Base-by-base conservation (phyloP, 352 stramenopile genomes). In the Globisporangium cederbergense region DNA sequence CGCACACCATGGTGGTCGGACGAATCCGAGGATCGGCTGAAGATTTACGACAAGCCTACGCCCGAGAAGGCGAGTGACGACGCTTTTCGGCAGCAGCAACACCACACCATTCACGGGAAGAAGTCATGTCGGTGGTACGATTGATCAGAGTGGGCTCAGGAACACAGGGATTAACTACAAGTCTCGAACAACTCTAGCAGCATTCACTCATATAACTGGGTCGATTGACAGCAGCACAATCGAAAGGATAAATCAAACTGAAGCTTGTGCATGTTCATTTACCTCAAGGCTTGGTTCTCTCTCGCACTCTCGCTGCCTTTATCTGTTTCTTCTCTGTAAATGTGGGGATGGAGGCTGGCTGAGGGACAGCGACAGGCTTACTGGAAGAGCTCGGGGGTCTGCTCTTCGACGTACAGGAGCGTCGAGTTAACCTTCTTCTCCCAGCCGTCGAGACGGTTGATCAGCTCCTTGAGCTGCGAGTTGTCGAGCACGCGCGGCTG, bases 371-470 rank as follows among this genome's bases (percentile, higher is more conserved):
- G 47, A 47, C 11, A 18, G 42, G 30, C 47, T 66, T 88, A 95
- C 76, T 95, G 84, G 67, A 95, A 95, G 20, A 95, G 71, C 64
- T 95, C 86, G 16, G 84, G 86, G 16, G 86, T 95, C 67, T 95
- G 86, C 55, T 95, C 86, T 64, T 95, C 86, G 43, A 95, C 83
- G 62, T 88, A 95, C 66, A 91, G 61, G 70, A 93, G 71, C 60
- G 86, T 93, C 60, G 81, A 88, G 65, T 86, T 86, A 55, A 95
- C 86, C 75, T 95, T 93, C 67, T 87, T 88, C 65, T 86, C 79
- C 86, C 86, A 95, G 22, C 62, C 73, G 52, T 81, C 75, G n/a
- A 95, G 67, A 55, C 83, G 84, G 64, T 59, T 73, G 32, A 89
- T 79, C 38, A 95, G 76, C 76, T 92, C 84, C 60, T 83, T 66